phyloP scores from a whole-genome alignment of 768 basidiomycete species.

The Crepidotus variabilis region DNA sequence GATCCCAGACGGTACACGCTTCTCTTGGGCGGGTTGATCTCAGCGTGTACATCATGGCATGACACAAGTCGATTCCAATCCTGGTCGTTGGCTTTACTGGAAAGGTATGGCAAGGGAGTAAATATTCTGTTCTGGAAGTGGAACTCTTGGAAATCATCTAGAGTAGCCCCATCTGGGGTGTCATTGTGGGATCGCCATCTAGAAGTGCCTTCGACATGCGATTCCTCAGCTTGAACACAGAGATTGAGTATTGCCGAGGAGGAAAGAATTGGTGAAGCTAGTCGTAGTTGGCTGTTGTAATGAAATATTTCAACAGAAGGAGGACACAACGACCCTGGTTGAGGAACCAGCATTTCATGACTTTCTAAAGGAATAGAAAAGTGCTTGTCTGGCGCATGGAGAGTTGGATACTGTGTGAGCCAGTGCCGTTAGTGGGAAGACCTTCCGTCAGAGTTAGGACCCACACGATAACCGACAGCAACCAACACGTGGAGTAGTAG shows the following conservation, averaged over 20 bases:
- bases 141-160: not conserved
- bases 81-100: constrained; percentile 30
- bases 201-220: not conserved
- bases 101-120: not conserved
- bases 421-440: not conserved
- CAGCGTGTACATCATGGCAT: constrained; percentile 35
- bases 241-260: not conserved
- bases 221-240: not conserved
- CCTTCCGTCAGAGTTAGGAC: not conserved
- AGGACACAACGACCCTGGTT: not conserved
- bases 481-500: not conserved
- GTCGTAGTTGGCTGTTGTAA: not conserved
- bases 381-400: not conserved
- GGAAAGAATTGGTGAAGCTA: not conserved
- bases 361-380: not conserved
- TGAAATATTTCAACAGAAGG: not conserved
- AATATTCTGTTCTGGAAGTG: not conserved
- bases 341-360: not conserved
- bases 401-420: not conserved
- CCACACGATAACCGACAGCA: not conserved
- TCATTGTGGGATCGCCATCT: not conserved
- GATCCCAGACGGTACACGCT: constrained; percentile 40
- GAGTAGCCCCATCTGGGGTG: not conserved
- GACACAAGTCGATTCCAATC: constrained; percentile 47
- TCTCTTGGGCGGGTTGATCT: constrained; percentile 34